Evolutionary conservation across 2,329 filamentous ascomycete genomes (phyloP).

Genomic region (Apiospora sp.): DNA sequence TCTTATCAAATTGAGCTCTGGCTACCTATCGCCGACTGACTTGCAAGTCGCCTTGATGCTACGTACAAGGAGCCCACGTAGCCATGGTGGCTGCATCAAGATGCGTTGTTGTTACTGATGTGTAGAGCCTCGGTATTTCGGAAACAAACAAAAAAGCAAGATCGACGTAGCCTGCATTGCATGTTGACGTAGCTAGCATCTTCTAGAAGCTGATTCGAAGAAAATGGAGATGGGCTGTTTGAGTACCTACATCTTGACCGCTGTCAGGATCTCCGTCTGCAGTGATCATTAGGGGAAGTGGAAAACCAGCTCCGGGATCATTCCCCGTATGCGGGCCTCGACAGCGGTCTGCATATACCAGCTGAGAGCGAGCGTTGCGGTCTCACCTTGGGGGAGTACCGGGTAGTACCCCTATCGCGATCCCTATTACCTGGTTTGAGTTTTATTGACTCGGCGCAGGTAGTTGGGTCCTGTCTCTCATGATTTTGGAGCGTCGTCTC

Average conservation of each 20-base stretch:
- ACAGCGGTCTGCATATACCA: not conserved
- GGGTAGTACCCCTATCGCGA: not conserved
- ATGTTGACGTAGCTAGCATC: not conserved
- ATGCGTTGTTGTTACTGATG: not conserved
- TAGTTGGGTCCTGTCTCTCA: not conserved
- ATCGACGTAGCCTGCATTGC: not conserved
- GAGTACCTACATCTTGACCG: conserved; percentile 5
- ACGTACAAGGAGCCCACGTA: not conserved
- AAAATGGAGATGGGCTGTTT: not conserved
- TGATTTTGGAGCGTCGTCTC: not conserved
- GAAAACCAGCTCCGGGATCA: not conserved
- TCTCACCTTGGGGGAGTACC: not conserved
- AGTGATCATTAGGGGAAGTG: not conserved
- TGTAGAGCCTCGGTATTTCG: no score
- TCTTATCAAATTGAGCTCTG: not conserved
- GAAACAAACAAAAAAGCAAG: not conserved
- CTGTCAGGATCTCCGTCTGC: conserved; percentile 3
- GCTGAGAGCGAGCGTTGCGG: not conserved
- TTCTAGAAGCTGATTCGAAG: conserved; percentile 11
- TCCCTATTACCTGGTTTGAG: not conserved
- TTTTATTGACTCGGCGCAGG: not conserved
- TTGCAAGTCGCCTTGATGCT: not conserved
- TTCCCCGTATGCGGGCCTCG: not conserved
- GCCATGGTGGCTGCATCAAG: not conserved
- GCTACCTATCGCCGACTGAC: not conserved